These are phyloP conservation scores for Schizosaccharomyces versatilis DNA, from an alignment of 1,139 yeast genomes.

Conservation along the genomic window DNA sequence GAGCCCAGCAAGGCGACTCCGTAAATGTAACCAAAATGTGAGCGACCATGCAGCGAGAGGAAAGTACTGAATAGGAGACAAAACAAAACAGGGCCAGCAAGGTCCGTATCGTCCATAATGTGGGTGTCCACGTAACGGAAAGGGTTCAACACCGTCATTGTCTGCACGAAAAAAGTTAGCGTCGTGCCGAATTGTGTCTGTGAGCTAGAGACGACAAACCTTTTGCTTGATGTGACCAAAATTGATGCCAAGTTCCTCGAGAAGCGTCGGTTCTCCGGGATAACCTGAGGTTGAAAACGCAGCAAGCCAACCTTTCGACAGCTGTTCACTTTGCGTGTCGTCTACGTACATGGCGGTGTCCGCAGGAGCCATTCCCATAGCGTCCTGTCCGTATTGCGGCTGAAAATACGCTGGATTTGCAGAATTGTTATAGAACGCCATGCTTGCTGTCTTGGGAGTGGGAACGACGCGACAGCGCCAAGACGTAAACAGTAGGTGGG, in stretches of 20 bases:
- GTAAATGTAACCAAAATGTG: slow-evolving; percentile 88
- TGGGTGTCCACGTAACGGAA: slow-evolving; percentile 35
- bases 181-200: neutral
- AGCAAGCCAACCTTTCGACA: slow-evolving; percentile 42
- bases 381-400: neutral
- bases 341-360: neutral
- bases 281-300: slow-evolving; percentile 90
- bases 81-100: slow-evolving; percentile 87
- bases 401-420: neutral
- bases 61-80: slow-evolving; percentile 75
- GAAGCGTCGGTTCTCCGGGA: slow-evolving; percentile 75
- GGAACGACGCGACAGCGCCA: neutral
- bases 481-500: no score
- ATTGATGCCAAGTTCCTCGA: slow-evolving; percentile 85
- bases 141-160: slow-evolving; percentile 70
- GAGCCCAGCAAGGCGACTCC: slow-evolving; percentile 92
- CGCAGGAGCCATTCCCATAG: neutral
- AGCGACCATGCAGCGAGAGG: slow-evolving; percentile 47
- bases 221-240: slow-evolving; percentile 68
- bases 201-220: slow-evolving; percentile 8
- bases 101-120: slow-evolving; percentile 71
- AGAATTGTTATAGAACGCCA: slow-evolving; percentile 1
- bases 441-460: neutral
- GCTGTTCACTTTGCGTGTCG: neutral
- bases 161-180: slow-evolving; percentile 18